These are phyloP conservation scores for Cymbopogon citratus DNA, from an alignment of 176 grass and related monocot species.

Conservation along the genomic window DNA sequence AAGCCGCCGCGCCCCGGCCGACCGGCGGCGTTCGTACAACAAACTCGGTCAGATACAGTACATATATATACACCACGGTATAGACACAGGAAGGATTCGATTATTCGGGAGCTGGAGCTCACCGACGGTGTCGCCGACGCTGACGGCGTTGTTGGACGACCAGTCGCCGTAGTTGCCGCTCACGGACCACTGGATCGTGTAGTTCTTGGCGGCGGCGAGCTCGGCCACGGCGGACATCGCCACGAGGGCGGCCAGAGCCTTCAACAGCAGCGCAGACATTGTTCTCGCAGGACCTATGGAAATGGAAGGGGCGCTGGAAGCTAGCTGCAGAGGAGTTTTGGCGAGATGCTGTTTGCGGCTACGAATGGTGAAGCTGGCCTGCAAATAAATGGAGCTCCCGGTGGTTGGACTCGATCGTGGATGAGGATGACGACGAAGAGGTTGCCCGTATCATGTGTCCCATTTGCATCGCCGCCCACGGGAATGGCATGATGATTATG, in stretches of 20 bases:
- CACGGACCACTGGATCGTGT: conserved; percentile 30
- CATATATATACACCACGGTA: not conserved
- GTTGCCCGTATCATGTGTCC: not conserved
- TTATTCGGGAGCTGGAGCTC: not conserved
- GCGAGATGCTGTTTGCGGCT: not conserved
- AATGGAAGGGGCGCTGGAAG: conserved; percentile 31
- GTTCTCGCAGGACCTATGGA: conserved; percentile 4
- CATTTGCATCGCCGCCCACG: not conserved
- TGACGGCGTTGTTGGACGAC: conserved; percentile 20
- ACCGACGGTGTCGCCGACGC: conserved; percentile 52
- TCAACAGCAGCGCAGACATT: not conserved
- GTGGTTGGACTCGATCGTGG: not conserved
- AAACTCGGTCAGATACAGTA: not conserved
- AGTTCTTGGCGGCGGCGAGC: conserved; percentile 20
- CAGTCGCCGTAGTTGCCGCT: conserved; percentile 32
- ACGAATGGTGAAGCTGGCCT: not conserved
- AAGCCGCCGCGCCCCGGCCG: no score
- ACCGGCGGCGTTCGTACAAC: not conserved
- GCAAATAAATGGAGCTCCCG: conserved; percentile 5
- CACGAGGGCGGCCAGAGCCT: conserved; percentile 19
- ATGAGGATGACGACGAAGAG: not conserved
- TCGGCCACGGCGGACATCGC: conserved; percentile 19
- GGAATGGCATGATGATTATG: not conserved
- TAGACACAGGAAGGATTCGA: not conserved
- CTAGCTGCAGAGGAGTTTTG: conserved; percentile 23